Base-by-base conservation (phyloP, 371 early-diverging fungal genomes). In the Zychaea mexicana region DNA sequence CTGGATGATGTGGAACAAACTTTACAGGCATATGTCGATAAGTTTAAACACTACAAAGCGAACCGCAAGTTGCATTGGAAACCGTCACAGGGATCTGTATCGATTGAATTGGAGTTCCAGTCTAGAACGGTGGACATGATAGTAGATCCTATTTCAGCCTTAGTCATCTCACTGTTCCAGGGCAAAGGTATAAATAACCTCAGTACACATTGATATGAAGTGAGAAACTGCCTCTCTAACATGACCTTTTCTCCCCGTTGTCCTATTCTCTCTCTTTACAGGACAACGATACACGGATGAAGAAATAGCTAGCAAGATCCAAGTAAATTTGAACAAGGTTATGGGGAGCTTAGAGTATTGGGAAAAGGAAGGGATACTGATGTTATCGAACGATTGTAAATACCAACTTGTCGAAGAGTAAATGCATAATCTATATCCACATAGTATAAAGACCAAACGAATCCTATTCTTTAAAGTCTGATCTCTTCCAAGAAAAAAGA, bases 91-190 rank as follows among this genome's bases (percentile, higher is more conserved):
- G 79, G 79, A 0, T 64, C 69, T 0, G 70, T 74, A 1, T 66
- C 65, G 9, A 28, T 78, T 19, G 70, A 76, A 21, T 47, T 78
- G 3, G 67, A 73, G 6, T 72, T 76, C 42, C 30, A 65, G 33
- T 39, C 62, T 13, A 45, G 62, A 36, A 57, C 45, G 0, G 22
- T 65, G 12, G 57, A 57, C 13, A 36, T 67, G 10, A 60, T 60
- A 3, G 70, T 57, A 12, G 55, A 64, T 17, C 74, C 76, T 15
- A 60, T 70, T 26, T 68, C 68, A 15, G 76, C 76, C 2, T 13
- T 62, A n/a, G 58, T 78, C 3, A 68, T 78, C 10, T 49, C 45
- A 0, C 17, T 76, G 13, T 78, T 76, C 45, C 60, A 68, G 27
- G 38, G 38, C 26, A 24, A 68, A 59, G 67, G 73, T 69, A n/a